Evolutionary conservation across 192 early-diverging fungal genomes (phyloP), one percentile per base, ranked within the genome.

Genomic region (Coemansia sp.): DNA sequence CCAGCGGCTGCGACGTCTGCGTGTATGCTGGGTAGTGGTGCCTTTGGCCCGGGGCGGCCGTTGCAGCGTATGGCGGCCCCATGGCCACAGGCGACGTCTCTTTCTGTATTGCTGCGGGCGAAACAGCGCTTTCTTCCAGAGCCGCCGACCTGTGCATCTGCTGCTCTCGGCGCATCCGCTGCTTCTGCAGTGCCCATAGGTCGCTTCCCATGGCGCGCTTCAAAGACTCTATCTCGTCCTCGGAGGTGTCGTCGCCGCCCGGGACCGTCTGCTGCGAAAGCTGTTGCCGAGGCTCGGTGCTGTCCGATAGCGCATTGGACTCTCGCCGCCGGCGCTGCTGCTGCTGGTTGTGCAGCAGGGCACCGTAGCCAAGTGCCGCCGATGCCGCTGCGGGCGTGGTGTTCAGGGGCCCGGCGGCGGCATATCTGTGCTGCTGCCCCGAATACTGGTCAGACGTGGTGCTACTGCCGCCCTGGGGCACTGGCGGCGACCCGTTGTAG

Each of bases 181-280:
- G 75, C 60, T 67, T 71, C 59, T 72, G 69, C 5, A 72, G 60
- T 1, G 70, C 65, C 75, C 69, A 69, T 62, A 61, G 67, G 67
- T 78, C 69, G 60, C 67, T 72, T 20, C 67, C 71, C 75, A 78
- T 78, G 11, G 63, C 67, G 16, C 70, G 75, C 56, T 72, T 68
- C 30, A 78, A 56, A 66, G 71, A 69, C 53, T 78, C 75, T 28
- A 78, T 78, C 42, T 78, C 75, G 56, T 78, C 75, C 56, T 78
- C 75, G 1, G 75, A 78, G 27, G 70, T 68, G 11, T 69, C 70
- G 16, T 58, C 62, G 36, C 46, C 34, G 47, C 61, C 61, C 1
- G 36, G 28, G n/a, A 23, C 23, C 16, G 19, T 46, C 56, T 62
- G 60, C 39, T 56, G 58, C 59, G 24, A 48, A 55, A n/a, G 65